A percentile compares a stretch with the other conserved stretches of the same genome.
These are phyloP conservation scores for Pseudogymnoascus sp. DNA, from an alignment of 2,329 filamentous ascomycete genomes.

Conservation along the genomic window DNA sequence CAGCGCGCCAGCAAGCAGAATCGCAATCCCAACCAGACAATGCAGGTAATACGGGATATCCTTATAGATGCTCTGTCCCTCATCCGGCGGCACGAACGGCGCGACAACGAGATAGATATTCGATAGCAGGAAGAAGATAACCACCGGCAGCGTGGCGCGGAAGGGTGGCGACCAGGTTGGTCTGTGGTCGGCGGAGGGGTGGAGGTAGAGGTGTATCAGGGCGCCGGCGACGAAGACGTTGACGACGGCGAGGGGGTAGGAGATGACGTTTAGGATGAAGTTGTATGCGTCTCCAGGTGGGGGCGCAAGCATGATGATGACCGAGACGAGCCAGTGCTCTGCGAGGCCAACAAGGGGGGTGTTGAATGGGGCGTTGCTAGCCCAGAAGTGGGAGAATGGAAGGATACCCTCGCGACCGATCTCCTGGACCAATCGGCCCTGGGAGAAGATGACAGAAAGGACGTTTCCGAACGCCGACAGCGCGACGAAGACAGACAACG, in stretches of 20 bases:
- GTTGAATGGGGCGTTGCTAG: conserved; percentile 58
- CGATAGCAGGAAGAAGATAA: conserved; percentile 53
- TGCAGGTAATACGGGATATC: conserved; percentile 52
- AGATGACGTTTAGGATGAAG: conserved; percentile 57
- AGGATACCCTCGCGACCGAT: conserved; percentile 61
- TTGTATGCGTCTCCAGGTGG: conserved; percentile 63
- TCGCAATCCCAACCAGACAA: conserved; percentile 50
- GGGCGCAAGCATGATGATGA: conserved; percentile 61
- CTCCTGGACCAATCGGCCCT: conserved; percentile 60
- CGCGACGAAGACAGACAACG: conserved; percentile 59
- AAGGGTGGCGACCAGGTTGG: conserved; percentile 50
- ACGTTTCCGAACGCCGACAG: conserved; percentile 64
- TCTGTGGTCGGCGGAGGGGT: conserved; percentile 41
- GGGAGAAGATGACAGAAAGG: conserved; percentile 61
- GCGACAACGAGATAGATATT: conserved; percentile 57
- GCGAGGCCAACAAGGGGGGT: conserved; percentile 56
- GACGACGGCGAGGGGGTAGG: conserved; percentile 55
- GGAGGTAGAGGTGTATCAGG: conserved; percentile 48
- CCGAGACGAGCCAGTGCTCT: conserved; percentile 57
- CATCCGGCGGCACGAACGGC: conserved; percentile 49
- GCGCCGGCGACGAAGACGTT: conserved; percentile 50
- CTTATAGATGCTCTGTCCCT: conserved; percentile 48
- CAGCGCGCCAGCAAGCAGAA: conserved; percentile 46
- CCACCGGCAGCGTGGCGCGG: conserved; percentile 48
- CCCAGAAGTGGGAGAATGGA: conserved; percentile 56